Conservation (phyloP, 192 early-diverging fungal species). For the Funneliformis mosseae region DNA sequence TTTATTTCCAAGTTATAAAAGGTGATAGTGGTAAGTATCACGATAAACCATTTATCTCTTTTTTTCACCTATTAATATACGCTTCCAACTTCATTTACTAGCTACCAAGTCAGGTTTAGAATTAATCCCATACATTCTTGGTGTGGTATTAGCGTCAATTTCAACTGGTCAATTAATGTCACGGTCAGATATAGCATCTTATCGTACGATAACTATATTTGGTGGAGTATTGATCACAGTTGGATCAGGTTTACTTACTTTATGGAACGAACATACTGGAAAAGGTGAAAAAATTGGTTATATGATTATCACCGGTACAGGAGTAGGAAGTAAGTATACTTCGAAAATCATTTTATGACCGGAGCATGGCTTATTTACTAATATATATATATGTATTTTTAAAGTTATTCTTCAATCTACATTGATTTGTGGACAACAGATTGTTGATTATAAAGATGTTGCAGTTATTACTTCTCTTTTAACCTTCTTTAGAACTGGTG, state of each 20-base stretch:
- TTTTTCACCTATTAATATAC: background rate
- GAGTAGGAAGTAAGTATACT: slow-evolving; percentile 61
- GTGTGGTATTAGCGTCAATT: slow-evolving; percentile 73
- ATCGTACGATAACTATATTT: slow-evolving; percentile 63
- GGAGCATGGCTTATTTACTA: too few relatives aligned
- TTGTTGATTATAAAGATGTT: slow-evolving; percentile 65
- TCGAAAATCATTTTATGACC: too few relatives aligned
- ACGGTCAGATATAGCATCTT: slow-evolving; percentile 52
- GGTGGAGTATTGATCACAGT: slow-evolving; percentile 65
- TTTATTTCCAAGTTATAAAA: slow-evolving; percentile 83
- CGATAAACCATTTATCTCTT: background rate
- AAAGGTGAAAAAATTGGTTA: slow-evolving; percentile 58
- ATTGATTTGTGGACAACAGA: slow-evolving; percentile 73
- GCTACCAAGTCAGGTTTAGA: slow-evolving; percentile 78
- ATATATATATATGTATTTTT: background rate
- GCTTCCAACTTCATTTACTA: background rate
- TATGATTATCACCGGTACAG: slow-evolving; percentile 72
- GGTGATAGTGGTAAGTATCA: slow-evolving; percentile 46
- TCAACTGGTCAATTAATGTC: slow-evolving; percentile 60
- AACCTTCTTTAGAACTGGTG: slow-evolving; percentile 55
- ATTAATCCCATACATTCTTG: slow-evolving; percentile 72
- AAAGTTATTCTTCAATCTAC: slow-evolving; percentile 67
- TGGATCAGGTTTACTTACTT: slow-evolving; percentile 66
- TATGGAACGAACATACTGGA: slow-evolving; percentile 56
- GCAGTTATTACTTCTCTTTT: slow-evolving; percentile 73